Conservation (phyloP, 225 moss, liverwort and hornwort genomes). For the Thuidium tamariscinum region DNA sequence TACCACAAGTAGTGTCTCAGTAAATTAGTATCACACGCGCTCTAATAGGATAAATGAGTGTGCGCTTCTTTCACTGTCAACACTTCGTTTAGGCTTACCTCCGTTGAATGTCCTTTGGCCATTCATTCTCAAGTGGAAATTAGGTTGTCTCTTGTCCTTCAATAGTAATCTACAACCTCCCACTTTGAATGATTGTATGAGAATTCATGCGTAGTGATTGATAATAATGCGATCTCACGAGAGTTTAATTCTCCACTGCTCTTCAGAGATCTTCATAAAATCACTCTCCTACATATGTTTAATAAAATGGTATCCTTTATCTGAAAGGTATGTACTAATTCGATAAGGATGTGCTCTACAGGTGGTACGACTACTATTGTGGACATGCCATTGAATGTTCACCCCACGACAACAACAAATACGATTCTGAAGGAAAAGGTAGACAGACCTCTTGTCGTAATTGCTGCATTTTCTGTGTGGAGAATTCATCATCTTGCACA, state of each 20-base stretch:
- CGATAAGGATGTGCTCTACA: not conserved
- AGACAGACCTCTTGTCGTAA: not conserved
- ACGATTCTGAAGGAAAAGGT: conserved; percentile 59
- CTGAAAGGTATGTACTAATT: not conserved
- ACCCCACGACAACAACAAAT: conserved; percentile 67
- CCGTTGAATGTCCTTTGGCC: not conserved
- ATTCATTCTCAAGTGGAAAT: not conserved
- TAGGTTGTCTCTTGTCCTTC: not conserved
- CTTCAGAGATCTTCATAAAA: not conserved
- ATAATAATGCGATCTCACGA: not conserved
- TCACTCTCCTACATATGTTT: not conserved
- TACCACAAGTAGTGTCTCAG: not conserved
- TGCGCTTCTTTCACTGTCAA: not conserved
- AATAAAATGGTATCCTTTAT: not conserved
- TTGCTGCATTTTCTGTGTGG: not conserved
- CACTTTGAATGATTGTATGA: not conserved
- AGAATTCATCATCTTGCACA: not conserved
- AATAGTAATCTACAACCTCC: not conserved
- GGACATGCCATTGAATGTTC: conserved; percentile 94
- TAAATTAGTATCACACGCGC: not conserved
- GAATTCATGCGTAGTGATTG: not conserved
- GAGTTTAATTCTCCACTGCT: not conserved
- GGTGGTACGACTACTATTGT: conserved; percentile 80
- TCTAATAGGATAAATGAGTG: too few species aligned
- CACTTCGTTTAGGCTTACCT: not conserved